Evolutionary conservation across 441 rosid genomes (phyloP), one percentile per base, ranked within the genome.

Genomic region (Populus hybrid): DNA sequence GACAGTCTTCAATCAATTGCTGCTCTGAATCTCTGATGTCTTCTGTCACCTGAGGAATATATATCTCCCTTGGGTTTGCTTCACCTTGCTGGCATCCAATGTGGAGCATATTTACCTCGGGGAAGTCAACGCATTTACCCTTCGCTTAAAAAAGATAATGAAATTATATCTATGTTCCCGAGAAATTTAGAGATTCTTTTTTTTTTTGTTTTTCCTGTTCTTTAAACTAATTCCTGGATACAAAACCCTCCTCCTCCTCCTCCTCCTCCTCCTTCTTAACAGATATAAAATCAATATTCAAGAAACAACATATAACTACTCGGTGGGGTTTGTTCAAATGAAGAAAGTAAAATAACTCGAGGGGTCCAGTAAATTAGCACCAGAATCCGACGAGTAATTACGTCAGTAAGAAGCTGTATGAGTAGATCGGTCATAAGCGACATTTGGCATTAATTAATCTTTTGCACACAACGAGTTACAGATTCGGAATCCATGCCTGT

Each of bases 381-480:
- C 14, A 75, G 65, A 77, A 81, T 77, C 79, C 76, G 59, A 78
- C 67, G 50, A 70, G 10, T 30, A 2, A 18, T 24, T 10, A 3
- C 21, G 19, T n/a, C 9, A 6, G 23, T 14, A 57, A 40, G 24
- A 9, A 61, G 11, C 26, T 23, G 11, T 21, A 8, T 10, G 53
- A 28, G 32, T 32, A 9, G 38, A 67, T 23, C 64, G 18, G 76
- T 68, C 42, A 75, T 75, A 42, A 66, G 19, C 4, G 57, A 12
- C 26, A 74, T 76, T 63, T 38, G 4, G 4, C 74, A 73, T 74
- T 75, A 24, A 73, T 74, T 75, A 24, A 75, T 71, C 36, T 68
- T 34, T 59, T 75, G 61, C 63, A 46, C 26, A 18, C 40, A 26
- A 40, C 61, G 50, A 19, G 35, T 53, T 53, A 36, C n/a, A 42